Evolutionary conservation across 208 protist genomes (phyloP).

Genomic region (Leishmania mexicana): DNA sequence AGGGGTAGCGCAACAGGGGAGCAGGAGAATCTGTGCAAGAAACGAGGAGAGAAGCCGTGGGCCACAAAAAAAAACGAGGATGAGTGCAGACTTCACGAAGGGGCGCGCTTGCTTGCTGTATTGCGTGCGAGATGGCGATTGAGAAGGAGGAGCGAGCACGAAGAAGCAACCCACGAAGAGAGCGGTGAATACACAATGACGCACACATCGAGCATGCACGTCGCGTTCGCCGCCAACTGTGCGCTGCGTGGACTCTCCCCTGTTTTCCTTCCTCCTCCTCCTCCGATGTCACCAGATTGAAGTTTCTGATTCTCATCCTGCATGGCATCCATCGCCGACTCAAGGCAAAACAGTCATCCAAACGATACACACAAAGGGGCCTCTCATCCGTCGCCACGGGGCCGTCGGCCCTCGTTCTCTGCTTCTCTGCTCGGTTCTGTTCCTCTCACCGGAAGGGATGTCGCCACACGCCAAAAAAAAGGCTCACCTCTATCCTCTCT

Average conservation of each 20-base stretch:
- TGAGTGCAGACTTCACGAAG: neutral
- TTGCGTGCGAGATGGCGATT: neutral
- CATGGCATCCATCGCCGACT: neutral
- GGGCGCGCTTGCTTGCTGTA: neutral
- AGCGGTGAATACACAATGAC: neutral
- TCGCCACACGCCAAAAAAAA: neutral
- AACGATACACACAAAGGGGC: too few species aligned
- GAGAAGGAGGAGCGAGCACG: neutral
- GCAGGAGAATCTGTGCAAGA: neutral
- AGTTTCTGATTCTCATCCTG: neutral
- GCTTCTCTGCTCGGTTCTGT: neutral
- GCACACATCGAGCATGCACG: neutral
- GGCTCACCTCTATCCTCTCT: neutral
- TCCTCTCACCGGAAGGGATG: neutral
- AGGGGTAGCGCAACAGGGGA: neutral
- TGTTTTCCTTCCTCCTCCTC: neutral
- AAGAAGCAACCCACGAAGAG: neutral
- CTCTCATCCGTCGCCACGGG: neutral
- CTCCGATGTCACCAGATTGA: neutral
- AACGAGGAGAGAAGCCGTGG: neutral
- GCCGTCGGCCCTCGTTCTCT: neutral
- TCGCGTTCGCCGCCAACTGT: neutral
- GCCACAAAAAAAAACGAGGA: neutral
- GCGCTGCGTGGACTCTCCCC: neutral
- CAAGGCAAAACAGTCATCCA: neutral